Conservation (phyloP, 768 basidiomycete genomes). For the Leccinum boreale region DNA sequence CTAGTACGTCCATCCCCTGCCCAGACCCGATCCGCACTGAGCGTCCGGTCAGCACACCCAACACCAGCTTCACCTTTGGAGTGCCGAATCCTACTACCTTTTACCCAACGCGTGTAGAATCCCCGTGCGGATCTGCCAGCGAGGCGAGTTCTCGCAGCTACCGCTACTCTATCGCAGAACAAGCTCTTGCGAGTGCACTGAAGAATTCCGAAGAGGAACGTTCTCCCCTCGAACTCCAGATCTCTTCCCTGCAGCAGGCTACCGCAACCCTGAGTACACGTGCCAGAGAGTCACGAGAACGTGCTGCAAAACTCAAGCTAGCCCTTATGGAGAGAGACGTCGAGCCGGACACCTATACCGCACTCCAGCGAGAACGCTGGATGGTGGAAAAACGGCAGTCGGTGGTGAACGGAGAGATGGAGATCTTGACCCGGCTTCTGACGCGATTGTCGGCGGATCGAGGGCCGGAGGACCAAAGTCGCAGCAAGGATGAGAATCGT, state of each 20-base stretch:
- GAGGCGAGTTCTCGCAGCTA: slow-evolving; percentile 29
- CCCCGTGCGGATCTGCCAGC: slow-evolving; percentile 27
- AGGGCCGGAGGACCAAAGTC: slow-evolving; percentile 9
- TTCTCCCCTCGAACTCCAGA: slow-evolving; percentile 44
- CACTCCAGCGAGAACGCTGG: slow-evolving; percentile 48
- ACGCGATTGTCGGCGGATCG: slow-evolving; percentile 29
- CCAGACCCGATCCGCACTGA: slow-evolving; percentile 13
- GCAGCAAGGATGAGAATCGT: slow-evolving; percentile 16
- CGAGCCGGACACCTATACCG: slow-evolving; percentile 36
- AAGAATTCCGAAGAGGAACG: slow-evolving; percentile 33
- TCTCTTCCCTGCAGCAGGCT: slow-evolving; percentile 44
- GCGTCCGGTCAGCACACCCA: slow-evolving; percentile 20
- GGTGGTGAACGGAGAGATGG: slow-evolving; percentile 36
- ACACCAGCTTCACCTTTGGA: slow-evolving; percentile 15
- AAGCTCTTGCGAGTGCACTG: slow-evolving; percentile 37
- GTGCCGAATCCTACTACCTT: slow-evolving; percentile 13
- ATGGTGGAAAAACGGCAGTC: slow-evolving; percentile 45
- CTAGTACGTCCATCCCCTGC: slow-evolving; percentile 21
- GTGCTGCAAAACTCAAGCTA: slow-evolving; percentile 38
- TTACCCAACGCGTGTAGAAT: slow-evolving; percentile 9
- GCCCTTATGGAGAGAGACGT: slow-evolving; percentile 37
- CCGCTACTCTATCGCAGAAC: slow-evolving; percentile 47
- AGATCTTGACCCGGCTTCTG: slow-evolving; percentile 36
- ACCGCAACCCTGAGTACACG: slow-evolving; percentile 41
- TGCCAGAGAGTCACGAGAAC: slow-evolving; percentile 44